A percentile compares a stretch with the other conserved stretches of the same genome.
Evolutionary conservation across 2,329 filamentous ascomycete genomes (phyloP).

Genomic region (Aspergillus neotritici): DNA sequence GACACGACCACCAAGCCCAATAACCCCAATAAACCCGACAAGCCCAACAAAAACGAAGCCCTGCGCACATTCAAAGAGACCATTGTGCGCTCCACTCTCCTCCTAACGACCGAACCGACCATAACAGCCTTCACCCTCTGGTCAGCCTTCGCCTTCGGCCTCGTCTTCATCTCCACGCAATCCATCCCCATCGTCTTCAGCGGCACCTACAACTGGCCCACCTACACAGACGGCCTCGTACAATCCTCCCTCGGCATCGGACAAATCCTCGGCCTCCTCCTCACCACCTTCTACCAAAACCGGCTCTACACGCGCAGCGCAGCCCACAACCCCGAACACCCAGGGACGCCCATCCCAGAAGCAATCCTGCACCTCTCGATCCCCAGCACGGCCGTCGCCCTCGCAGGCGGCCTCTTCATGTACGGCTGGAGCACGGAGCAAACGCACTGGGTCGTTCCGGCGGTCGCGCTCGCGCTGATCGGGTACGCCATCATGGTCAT

Average conservation of each 20-base stretch:
- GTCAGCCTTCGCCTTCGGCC: constrained; percentile 40
- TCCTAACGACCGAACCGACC: constrained; percentile 41
- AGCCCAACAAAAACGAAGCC: not conserved
- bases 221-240: constrained; percentile 32
- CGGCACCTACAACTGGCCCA: constrained; percentile 21
- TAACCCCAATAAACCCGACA: not conserved
- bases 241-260: constrained; percentile 39
- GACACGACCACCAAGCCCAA: constrained; percentile 19
- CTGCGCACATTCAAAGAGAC: constrained; percentile 15
- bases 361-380: constrained; percentile 40
- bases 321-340: constrained; percentile 33
- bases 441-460: constrained; percentile 31
- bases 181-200: constrained; percentile 39
- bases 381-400: constrained; percentile 26
- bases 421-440: constrained; percentile 28
- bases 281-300: constrained; percentile 25
- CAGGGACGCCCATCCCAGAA: constrained; percentile 39
- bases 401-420: constrained; percentile 30
- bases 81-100: constrained; percentile 30
- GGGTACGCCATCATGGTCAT: constrained; percentile 40
- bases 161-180: constrained; percentile 39
- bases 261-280: constrained; percentile 34
- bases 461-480: constrained; percentile 30
- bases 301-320: constrained; percentile 23
- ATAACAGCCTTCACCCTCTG: constrained; percentile 40